A percentile compares a stretch with the other conserved stretches of the same genome.
Evolutionary conservation across 208 protist genomes (phyloP).

Genomic region (Acanthamoeba healyi): DNA sequence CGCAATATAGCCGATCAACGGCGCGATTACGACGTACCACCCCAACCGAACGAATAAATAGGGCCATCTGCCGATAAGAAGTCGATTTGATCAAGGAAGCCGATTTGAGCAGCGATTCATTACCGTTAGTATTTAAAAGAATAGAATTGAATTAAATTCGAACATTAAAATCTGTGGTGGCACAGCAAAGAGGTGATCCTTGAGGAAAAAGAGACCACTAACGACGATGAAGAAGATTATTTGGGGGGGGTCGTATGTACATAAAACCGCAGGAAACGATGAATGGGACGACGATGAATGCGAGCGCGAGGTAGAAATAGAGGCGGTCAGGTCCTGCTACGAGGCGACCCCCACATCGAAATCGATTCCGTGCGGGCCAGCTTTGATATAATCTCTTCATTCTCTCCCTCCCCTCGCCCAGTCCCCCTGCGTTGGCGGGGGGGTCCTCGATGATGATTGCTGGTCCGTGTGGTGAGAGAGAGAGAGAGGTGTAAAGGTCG

Average conservation of each 20-base stretch:
- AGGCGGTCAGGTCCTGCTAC: slow-evolving; percentile 12
- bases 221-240: neutral
- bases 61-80: slow-evolving; percentile 24
- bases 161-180: too few species aligned
- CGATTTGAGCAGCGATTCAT: too few species aligned
- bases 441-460: neutral
- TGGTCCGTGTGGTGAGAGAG: neutral
- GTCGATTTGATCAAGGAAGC: neutral
- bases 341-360: slow-evolving; percentile 33
- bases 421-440: neutral
- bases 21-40: slow-evolving; percentile 20
- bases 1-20: neutral
- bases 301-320: slow-evolving; percentile 65
- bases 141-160: too few species aligned
- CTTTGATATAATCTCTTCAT: slow-evolving; percentile 51
- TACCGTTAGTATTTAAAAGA: neutral
- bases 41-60: slow-evolving; percentile 31
- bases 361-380: slow-evolving; percentile 45
- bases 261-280: slow-evolving; percentile 7
- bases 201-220: neutral
- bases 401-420: neutral
- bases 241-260: neutral
- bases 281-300: slow-evolving; percentile 30
- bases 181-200: neutral
- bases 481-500: neutral